Conservation (phyloP, 2,329 filamentous ascomycete species). For the Aspergillus hortae region DNA sequence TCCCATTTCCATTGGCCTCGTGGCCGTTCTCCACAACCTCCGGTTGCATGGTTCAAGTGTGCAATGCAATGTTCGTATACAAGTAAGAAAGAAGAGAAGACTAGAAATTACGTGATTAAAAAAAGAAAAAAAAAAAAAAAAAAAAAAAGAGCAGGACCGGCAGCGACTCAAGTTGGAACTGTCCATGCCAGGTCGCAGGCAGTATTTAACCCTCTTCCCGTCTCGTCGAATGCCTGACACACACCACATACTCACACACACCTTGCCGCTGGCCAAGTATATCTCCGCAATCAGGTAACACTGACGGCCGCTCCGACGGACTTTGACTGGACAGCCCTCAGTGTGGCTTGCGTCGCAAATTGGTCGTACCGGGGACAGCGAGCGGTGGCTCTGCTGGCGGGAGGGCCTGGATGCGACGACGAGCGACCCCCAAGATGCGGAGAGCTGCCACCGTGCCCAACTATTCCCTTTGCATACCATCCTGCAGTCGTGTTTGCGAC, state of each 20-base stretch:
- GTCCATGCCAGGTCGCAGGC: neutral
- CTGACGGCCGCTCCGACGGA: too few species aligned
- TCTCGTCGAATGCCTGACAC: too few species aligned
- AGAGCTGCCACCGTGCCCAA: neutral
- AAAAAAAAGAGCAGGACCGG: neutral
- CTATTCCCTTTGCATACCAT: neutral
- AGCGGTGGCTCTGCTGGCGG: too few species aligned
- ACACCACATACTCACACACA: too few species aligned
- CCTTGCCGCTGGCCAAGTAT: too few species aligned
- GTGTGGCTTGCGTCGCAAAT: too few species aligned
- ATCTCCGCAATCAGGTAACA: too few species aligned
- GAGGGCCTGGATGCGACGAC: too few species aligned
- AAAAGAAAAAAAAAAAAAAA: neutral
- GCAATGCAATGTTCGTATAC: neutral
- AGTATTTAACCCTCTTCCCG: neutral
- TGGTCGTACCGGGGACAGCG: too few species aligned
- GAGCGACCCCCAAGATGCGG: too few species aligned
- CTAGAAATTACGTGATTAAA: neutral
- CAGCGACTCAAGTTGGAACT: neutral
- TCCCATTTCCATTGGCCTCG: neutral
- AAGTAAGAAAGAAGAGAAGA: neutral
- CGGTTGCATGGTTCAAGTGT: neutral
- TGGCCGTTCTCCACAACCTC: neutral
- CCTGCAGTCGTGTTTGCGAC: neutral
- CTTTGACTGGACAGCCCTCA: too few species aligned